A percentile compares a stretch with the other conserved stretches of the same genome.
These are phyloP conservation scores for Cephalotrichum gorgonifer DNA, from an alignment of 2,329 filamentous ascomycete genomes.

Conservation along the genomic window DNA sequence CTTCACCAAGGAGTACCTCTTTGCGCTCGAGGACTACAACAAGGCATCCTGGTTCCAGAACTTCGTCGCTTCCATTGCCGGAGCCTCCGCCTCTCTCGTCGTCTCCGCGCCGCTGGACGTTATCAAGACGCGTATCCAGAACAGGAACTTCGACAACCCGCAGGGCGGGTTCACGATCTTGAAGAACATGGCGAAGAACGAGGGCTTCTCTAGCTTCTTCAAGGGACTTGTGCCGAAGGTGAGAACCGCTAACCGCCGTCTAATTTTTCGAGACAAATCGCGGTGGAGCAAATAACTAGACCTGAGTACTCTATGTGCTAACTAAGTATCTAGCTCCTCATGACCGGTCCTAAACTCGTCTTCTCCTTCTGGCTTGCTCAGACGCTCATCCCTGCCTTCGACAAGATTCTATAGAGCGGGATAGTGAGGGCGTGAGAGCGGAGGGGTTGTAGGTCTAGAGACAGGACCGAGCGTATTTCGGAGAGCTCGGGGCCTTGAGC, in stretches of 20 bases:
- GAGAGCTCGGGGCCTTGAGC: not conserved
- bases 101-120: constrained; percentile 96
- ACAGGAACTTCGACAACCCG: constrained; percentile 96
- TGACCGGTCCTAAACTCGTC: constrained; percentile 97
- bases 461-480: not conserved
- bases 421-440: constrained; percentile 11
- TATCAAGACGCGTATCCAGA: constrained; percentile 97
- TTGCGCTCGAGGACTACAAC: constrained; percentile 88
- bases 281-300: not conserved
- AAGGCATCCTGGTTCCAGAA: constrained; percentile 89
- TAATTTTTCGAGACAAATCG: too few species aligned
- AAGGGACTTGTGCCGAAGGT: constrained; percentile 93
- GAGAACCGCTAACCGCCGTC: constrained; percentile 14
- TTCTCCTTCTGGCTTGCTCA: constrained; percentile 99
- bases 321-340: constrained; percentile 54
- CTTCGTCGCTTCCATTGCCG: constrained; percentile 91
- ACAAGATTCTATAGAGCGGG: constrained; percentile 34
- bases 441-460: not conserved
- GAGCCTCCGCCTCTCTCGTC: constrained; percentile 87
- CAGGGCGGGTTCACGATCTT: constrained; percentile 90
- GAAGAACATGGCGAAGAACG: constrained; percentile 84
- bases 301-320: not conserved
- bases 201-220: constrained; percentile 84
- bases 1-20: constrained; percentile 95
- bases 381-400: constrained; percentile 92